Base-by-base conservation (phyloP, 257 asterid species). In the Cordia subcordata region DNA sequence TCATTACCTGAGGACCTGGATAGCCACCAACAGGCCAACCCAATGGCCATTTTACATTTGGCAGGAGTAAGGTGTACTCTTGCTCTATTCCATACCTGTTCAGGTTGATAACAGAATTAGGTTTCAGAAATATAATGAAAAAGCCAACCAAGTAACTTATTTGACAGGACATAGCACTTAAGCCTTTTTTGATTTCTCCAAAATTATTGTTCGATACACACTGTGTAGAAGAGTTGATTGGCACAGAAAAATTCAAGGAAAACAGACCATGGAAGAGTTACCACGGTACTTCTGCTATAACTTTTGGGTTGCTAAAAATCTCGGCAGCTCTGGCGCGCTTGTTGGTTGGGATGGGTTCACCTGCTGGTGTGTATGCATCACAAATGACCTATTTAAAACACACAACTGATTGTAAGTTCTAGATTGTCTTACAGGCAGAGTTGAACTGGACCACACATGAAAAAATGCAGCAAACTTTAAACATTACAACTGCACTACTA, bases 1-100 rank as follows among this genome's bases (percentile, higher is more conserved):
- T 1, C 11, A 57, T 66, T 72, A 92, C 99, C 96, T 92, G 99
- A 73, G 96, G 99, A 69, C 99, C 96, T 8, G 99, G 96, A 78
- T 81, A 88, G 45, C 87, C 96, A 79, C 99, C 99, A 59, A 76
- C 83, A 27, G 98, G 98, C 98, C 96, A 91, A 71, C 98, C 96
- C 32, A 87, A 75, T 17, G 98, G 96, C 98, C 98, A 91, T 4
- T 83, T 87, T 32, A 84, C 94, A n/a, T 83, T 71, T 55, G 55
- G 70, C 69, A 87, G 98, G 65, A 91, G 87, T 68, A 91, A 83
- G 70, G 96, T 87, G 85, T 87, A 83, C 67, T 92, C 96, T 78
- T 92, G 96, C 74, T 92, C 99, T 53, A 92, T 88, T 14, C 96
- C 96, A 46, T 46, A 92, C 98, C 98, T 92, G 63, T 61, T 70